These are phyloP conservation scores for Dispira parvispora DNA, from an alignment of 192 early-diverging fungal species.

Conservation along the genomic window DNA sequence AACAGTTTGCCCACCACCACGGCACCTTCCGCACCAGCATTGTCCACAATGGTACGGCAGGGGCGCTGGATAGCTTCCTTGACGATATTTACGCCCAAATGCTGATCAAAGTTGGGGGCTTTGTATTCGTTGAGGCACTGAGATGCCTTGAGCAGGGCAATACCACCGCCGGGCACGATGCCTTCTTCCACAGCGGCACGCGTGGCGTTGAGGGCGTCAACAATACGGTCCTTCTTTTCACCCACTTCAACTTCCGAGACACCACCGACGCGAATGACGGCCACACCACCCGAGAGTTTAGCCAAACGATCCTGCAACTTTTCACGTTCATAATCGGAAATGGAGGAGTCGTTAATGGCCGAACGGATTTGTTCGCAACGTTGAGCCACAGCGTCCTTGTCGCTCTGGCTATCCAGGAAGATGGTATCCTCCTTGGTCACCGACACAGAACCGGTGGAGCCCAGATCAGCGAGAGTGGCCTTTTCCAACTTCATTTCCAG, in stretches of 20 bases:
- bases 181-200: slow-evolving; percentile 99
- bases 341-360: slow-evolving; percentile 58
- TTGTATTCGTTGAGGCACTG: slow-evolving; percentile 65
- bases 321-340: slow-evolving; percentile 97
- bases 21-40: slow-evolving; percentile 93
- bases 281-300: slow-evolving; percentile 95
- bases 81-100: slow-evolving; percentile 94
- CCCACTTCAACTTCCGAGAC: slow-evolving; percentile 97
- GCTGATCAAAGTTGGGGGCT: slow-evolving; percentile 98
- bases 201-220: slow-evolving; percentile 95
- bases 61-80: slow-evolving; percentile 86
- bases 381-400: slow-evolving; percentile 75
- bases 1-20: slow-evolving; percentile 94
- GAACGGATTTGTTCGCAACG: slow-evolving; percentile 96
- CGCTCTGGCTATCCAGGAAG: slow-evolving; percentile 87
- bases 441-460: slow-evolving; percentile 70
- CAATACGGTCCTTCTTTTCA: slow-evolving; percentile 99
- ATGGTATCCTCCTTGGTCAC: slow-evolving; percentile 99
- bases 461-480: slow-evolving; percentile 78
- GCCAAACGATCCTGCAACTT: slow-evolving; percentile 99
- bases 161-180: slow-evolving; percentile 97
- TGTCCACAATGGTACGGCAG: slow-evolving; percentile 86
- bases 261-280: slow-evolving; percentile 98
- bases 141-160: slow-evolving; percentile 87
- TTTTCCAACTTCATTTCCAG: slow-evolving; percentile 94